These are phyloP conservation scores for Crithidia sp. DNA, from an alignment of 208 protist species.

Conservation along the genomic window DNA sequence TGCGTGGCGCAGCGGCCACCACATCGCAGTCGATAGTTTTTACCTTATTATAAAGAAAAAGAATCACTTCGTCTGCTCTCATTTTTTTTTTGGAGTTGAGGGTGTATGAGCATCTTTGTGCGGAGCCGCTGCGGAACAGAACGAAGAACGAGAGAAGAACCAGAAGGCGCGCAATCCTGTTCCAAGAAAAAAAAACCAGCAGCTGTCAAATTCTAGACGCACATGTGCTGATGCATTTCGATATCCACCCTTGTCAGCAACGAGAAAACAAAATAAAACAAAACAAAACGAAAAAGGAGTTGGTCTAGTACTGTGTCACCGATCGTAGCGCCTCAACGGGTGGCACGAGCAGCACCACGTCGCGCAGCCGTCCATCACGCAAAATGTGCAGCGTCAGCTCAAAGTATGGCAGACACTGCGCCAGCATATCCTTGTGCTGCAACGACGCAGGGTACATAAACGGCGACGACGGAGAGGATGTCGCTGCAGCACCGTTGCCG, in stretches of 20 bases:
- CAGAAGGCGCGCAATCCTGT: too few relatives aligned
- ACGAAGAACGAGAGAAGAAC: too few relatives aligned
- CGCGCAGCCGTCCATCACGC: conserved; percentile 27
- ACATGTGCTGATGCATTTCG: too few relatives aligned
- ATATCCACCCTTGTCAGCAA: not conserved
- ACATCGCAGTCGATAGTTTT: too few relatives aligned
- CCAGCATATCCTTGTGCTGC: conserved; percentile 19
- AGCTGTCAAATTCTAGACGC: too few relatives aligned
- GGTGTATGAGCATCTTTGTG: too few relatives aligned
- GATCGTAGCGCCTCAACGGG: conserved; percentile 22
- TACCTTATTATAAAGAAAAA: too few relatives aligned
- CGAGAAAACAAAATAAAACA: conserved; percentile 7
- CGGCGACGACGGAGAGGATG: not conserved
- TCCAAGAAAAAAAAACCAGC: too few relatives aligned
- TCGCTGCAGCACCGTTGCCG: not conserved
- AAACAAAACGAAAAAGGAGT: not conserved
- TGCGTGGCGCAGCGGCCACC: too few relatives aligned
- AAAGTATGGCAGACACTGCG: conserved; percentile 29
- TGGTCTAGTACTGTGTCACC: conserved; percentile 5
- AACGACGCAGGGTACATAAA: not conserved
- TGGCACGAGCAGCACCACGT: conserved; percentile 28
- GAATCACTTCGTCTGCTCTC: too few relatives aligned
- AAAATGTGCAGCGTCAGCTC: conserved; percentile 30
- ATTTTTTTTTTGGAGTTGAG: too few relatives aligned
- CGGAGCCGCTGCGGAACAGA: too few relatives aligned